Percentiles rank a stretch among this genome's conserved stretches.
Conservation (phyloP, 352 stramenopile genomes). For the Globisporangium solare region DNA sequence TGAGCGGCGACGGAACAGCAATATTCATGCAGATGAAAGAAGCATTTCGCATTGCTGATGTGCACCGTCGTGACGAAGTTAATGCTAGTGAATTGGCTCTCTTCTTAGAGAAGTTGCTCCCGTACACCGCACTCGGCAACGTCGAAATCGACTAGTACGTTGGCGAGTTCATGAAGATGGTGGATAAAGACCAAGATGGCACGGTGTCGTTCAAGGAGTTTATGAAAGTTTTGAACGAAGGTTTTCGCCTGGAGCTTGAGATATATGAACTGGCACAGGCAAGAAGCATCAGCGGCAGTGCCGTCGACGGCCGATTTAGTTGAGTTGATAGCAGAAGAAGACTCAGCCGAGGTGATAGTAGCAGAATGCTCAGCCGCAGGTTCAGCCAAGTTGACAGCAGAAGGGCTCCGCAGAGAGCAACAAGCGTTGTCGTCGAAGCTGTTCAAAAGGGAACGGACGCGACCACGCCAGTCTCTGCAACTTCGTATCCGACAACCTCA, state of each 20-base stretch:
- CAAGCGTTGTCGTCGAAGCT: too few relatives aligned
- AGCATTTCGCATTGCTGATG: constrained; percentile 20
- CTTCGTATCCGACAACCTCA: background rate
- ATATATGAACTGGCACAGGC: constrained; percentile 36
- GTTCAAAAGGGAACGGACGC: too few relatives aligned
- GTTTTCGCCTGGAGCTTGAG: constrained; percentile 65
- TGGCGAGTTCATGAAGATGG: constrained; percentile 67
- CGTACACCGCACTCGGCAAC: constrained; percentile 37
- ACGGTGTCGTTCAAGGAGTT: constrained; percentile 70
- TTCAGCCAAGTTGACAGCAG: too few relatives aligned
- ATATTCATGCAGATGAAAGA: constrained; percentile 34
- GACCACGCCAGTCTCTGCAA: too few relatives aligned
- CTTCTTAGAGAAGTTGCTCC: constrained; percentile 66
- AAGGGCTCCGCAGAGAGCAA: too few relatives aligned
- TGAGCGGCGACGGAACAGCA: background rate
- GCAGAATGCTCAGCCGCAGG: too few relatives aligned
- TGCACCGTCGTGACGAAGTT: constrained; percentile 54
- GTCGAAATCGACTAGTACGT: constrained; percentile 69
- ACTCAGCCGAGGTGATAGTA: too few relatives aligned
- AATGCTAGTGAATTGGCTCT: constrained; percentile 49
- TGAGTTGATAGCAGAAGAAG: too few relatives aligned
- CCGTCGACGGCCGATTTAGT: too few relatives aligned
- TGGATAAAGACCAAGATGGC: constrained; percentile 62
- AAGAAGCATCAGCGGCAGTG: too few relatives aligned
- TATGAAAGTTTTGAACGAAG: constrained; percentile 70